Conservation (phyloP, 164 flowering plant species). For the Chimonanthus salicifolius region DNA sequence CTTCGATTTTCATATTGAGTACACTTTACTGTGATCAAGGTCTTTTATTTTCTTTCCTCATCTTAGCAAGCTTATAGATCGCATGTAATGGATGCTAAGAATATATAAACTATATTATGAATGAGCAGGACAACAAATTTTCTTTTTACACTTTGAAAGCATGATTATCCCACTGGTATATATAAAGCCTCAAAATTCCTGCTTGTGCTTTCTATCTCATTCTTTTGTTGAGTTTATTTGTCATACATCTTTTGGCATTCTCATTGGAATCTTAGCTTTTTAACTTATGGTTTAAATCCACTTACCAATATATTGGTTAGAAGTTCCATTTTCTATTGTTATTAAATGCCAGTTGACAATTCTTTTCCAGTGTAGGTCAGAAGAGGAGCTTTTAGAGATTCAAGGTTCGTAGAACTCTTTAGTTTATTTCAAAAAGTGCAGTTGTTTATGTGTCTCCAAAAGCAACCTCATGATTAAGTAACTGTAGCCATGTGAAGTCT, state of each 20-base stretch:
- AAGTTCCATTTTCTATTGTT: slow-evolving; percentile 19
- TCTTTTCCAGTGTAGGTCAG: slow-evolving; percentile 87
- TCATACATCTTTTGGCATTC: not conserved
- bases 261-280: not conserved
- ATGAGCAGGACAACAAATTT: no score
- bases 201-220: no score
- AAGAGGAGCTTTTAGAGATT: slow-evolving; percentile 86
- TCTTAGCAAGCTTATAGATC: no score
- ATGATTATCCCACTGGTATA: no score
- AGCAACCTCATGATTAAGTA: not conserved
- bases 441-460: no score
- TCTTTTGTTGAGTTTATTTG: not conserved
- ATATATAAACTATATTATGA: no score
- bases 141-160: no score
- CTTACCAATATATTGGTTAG: not conserved
- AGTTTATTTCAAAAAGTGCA: not conserved
- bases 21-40: no score
- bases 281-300: not conserved
- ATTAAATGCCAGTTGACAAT: slow-evolving; percentile 32
- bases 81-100: no score
- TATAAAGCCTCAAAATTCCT: no score
- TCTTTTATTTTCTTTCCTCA: no score
- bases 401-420: slow-evolving; percentile 45
- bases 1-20: no score
- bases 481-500: not conserved